These are phyloP conservation scores for Magnusiomyces fungicola DNA, from an alignment of 1,139 yeast genomes.

Conservation along the genomic window DNA sequence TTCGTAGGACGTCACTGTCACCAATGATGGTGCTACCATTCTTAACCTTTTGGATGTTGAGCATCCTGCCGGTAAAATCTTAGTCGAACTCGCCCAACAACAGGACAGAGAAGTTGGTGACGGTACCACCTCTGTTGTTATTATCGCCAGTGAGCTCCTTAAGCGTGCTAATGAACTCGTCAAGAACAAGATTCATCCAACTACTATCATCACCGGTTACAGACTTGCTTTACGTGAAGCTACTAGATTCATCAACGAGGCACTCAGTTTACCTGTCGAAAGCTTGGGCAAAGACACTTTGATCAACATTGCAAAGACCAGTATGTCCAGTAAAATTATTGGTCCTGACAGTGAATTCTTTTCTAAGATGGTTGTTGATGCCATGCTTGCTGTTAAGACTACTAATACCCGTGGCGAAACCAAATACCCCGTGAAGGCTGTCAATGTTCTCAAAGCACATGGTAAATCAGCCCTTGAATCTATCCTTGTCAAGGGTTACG, in stretches of 20 bases:
- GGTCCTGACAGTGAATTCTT: constrained; percentile 95
- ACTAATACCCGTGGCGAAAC: constrained; percentile 80
- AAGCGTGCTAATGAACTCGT: constrained; percentile 93
- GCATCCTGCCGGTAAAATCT: constrained; percentile 97
- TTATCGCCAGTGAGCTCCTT: constrained; percentile 86
- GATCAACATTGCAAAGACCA: constrained; percentile 87
- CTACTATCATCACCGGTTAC: constrained; percentile 95
- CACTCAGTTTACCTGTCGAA: constrained; percentile 74
- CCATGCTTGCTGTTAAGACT: constrained; percentile 87
- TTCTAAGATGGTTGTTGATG: constrained; percentile 86
- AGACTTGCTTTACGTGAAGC: constrained; percentile 92
- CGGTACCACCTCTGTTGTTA: constrained; percentile 87
- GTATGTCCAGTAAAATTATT: constrained; percentile 94
- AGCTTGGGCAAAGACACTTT: constrained; percentile 69
- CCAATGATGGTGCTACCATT: constrained; percentile 98
- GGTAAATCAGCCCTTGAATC: constrained; percentile 91
- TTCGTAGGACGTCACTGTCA: constrained; percentile 76
- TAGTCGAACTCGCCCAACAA: constrained; percentile 96
- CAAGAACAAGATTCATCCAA: constrained; percentile 90
- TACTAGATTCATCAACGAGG: constrained; percentile 77
- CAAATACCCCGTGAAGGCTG: constrained; percentile 96
- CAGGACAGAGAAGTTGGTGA: constrained; percentile 99
- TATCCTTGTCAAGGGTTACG: constrained; percentile 84
- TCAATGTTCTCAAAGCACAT: constrained; percentile 90
- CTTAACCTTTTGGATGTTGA: constrained; percentile 86